Conservation (phyloP, 768 basidiomycete species). For the Mycena filopes region DNA sequence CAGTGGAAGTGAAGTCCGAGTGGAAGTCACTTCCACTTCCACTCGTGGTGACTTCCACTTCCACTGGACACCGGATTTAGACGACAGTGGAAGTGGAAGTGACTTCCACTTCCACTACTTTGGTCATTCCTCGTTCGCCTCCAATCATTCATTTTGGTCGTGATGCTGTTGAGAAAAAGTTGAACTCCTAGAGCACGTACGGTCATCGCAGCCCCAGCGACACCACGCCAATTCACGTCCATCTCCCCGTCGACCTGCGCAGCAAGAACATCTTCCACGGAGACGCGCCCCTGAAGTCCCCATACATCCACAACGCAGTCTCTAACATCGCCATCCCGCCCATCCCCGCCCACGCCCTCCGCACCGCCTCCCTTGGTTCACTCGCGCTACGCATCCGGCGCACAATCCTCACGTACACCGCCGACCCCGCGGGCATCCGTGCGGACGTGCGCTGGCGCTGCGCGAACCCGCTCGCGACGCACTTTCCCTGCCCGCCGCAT, state of each 20-base stretch:
- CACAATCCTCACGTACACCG: slow-evolving; percentile 8
- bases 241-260: slow-evolving; percentile 23
- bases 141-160: too few relatives aligned
- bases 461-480: slow-evolving; percentile 4
- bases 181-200: slow-evolving; percentile 5
- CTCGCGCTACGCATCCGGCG: slow-evolving; percentile 22
- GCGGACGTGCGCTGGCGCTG: slow-evolving; percentile 12
- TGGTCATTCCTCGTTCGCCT: slow-evolving; percentile 14
- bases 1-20: background rate
- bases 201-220: slow-evolving; percentile 8
- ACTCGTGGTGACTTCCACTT: slow-evolving; percentile 10
- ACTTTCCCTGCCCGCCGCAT: slow-evolving; percentile 20
- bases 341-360: slow-evolving; percentile 10
- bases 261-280: slow-evolving; percentile 15
- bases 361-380: slow-evolving; percentile 2
- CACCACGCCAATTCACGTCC: slow-evolving; percentile 18
- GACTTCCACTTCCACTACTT: slow-evolving; percentile 18
- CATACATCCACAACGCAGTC: slow-evolving; percentile 26
- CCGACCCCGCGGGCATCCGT: background rate
- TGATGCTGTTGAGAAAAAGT: too few relatives aligned
- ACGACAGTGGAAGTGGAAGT: slow-evolving; percentile 9
- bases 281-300: background rate
- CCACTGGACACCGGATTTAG: background rate
- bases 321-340: background rate
- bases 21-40: slow-evolving; percentile 16